Evolutionary conservation across 2,329 filamentous ascomycete species (phyloP), one percentile per base, ranked within the genome.

Genomic region (Podosphaera aphanis): DNA sequence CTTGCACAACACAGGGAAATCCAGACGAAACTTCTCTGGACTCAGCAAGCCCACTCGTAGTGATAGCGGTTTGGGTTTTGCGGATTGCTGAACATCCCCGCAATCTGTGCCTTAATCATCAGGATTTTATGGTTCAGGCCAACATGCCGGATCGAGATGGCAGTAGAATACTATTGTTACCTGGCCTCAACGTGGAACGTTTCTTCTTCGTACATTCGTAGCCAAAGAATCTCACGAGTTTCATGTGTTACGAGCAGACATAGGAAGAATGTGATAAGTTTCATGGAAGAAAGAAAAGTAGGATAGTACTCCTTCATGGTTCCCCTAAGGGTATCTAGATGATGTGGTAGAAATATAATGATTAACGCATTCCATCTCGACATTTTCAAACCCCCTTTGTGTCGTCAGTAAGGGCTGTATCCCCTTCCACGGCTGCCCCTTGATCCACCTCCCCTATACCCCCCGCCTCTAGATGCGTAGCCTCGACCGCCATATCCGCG

Each of bases 401-500:
- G 37, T 21, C 18, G 20, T 60, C 69, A 81, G 61, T 81, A 81
- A 48, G 77, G 77, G 47, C 69, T 62, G 59, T 66, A 79, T 50
- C 75, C 76, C 55, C 76, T 69, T 50, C 75, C 76, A 55, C 76
- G 69, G 49, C 49, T 45, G 39, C 54, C 46, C 43, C 48, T 46
- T 31, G 48, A 48, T n/a, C n/a, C n/a, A 47, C 65, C 62, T 43
- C 63, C 60, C 25, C 63, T 57, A 47, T 62, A 64, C 42, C 66
- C 66, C n/a, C 48, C 42, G 40, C 70, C 65, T 51, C 69, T 63
- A 42, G 46, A 44, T 15, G 36, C n/a, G 21, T 46, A 47, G 31
- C 77, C 76, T 44, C 81, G 74, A 50, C 69, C 64, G 43, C 69
- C 67, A 45, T 66, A 66, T 41, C 46, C 45, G 48, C 60, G 63